These are phyloP conservation scores for Gynostemma pentaphyllum DNA, from an alignment of 306 rosid species.

Conservation along the genomic window DNA sequence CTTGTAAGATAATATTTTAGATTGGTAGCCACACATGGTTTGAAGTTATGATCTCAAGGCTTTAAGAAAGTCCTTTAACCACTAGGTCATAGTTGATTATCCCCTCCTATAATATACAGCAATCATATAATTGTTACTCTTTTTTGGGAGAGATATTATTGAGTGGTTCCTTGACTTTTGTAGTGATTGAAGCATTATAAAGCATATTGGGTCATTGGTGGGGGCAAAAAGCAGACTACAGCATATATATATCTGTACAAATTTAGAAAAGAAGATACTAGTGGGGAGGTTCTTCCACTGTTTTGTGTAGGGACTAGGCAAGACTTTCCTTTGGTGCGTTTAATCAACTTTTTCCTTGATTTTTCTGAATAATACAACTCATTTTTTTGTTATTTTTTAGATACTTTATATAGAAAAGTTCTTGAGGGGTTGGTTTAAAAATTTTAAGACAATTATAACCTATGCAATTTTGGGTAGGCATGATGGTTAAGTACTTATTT, in stretches of 20 bases:
- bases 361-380: neutral
- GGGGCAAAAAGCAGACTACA: conserved; percentile 22
- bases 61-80: too few relatives aligned
- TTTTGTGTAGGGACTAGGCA: conserved; percentile 13
- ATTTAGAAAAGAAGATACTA: conserved; percentile 24
- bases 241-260: conserved; percentile 21
- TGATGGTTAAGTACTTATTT: neutral
- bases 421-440: neutral
- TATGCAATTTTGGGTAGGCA: neutral
- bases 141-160: conserved; percentile 9
- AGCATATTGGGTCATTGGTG: conserved; percentile 14
- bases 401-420: neutral
- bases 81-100: too few relatives aligned
- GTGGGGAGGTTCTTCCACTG: conserved; percentile 14
- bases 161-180: conserved; percentile 20
- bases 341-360: conserved; percentile 5
- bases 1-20: too few relatives aligned
- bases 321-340: conserved; percentile 18
- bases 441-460: neutral
- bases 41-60: too few relatives aligned
- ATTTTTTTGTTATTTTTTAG: neutral
- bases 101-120: too few relatives aligned
- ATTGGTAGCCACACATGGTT: too few relatives aligned
- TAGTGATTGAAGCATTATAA: conserved; percentile 23
- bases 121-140: conserved; percentile 19